Evolutionary conservation across 2,329 filamentous ascomycete genomes (phyloP).

Genomic region (Apiospora arundinis): DNA sequence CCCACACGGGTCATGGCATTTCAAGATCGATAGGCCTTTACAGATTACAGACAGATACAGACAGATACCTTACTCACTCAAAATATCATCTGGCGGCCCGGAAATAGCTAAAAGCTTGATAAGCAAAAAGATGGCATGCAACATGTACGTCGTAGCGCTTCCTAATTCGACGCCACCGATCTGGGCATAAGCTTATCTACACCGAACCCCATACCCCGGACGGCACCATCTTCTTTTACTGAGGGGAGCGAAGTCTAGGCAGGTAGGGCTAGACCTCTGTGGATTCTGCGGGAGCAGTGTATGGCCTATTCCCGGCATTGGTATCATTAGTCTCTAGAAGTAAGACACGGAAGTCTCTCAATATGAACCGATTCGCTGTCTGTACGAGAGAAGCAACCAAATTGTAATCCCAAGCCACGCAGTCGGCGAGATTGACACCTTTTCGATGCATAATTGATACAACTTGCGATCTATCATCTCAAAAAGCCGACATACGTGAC

Average conservation of each 20-base stretch:
- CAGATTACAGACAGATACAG: neutral
- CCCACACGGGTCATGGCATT: neutral
- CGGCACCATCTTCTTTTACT: neutral
- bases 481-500: neutral
- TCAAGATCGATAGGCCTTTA: neutral
- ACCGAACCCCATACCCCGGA: neutral
- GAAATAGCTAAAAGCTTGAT: neutral
- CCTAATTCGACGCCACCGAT: neutral
- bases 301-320: neutral
- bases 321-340: neutral
- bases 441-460: too few relatives aligned
- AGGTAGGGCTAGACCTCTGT: neutral
- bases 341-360: neutral
- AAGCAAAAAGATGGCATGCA: neutral
- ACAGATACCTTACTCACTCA: neutral
- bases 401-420: too few relatives aligned
- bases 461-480: too few relatives aligned
- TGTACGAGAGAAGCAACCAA: neutral
- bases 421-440: neutral
- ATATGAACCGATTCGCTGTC: too few relatives aligned
- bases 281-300: neutral
- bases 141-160: neutral
- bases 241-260: neutral
- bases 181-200: conserved; percentile 12
- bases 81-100: neutral